Percentiles rank a stretch among this genome's conserved stretches.
Evolutionary conservation across 1,284 basidiomycete species (phyloP).

Genomic region (Prillingera fragicola): DNA sequence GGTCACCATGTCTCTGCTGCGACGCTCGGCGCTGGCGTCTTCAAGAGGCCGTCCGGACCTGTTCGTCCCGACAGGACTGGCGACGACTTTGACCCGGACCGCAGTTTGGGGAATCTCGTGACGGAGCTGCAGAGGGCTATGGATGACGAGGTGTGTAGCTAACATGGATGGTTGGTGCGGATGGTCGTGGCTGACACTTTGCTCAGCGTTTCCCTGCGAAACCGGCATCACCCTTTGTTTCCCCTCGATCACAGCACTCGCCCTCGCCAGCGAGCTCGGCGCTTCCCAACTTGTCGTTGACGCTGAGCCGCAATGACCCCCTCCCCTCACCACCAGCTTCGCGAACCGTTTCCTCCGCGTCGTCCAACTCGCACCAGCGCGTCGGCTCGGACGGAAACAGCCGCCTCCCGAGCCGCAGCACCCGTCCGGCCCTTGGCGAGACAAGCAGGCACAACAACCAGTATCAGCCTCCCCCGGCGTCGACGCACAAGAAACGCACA

Average conservation of each 20-base stretch:
- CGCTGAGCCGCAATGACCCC: constrained; percentile 37
- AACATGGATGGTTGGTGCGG: neutral
- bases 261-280: constrained; percentile 10
- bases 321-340: constrained; percentile 35
- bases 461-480: constrained; percentile 1
- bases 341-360: constrained; percentile 17
- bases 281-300: constrained; percentile 50
- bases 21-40: constrained; percentile 76
- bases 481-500: neutral
- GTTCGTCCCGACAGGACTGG: constrained; percentile 54
- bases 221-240: constrained; percentile 10
- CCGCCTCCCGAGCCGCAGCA: constrained; percentile 6
- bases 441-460: constrained; percentile 26
- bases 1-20: constrained; percentile 80
- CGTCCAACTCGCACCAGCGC: constrained; percentile 1
- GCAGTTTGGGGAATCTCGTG: constrained; percentile 60
- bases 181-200: neutral
- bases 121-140: constrained; percentile 42
- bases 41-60: constrained; percentile 49
- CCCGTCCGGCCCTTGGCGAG: constrained; percentile 27
- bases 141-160: constrained; percentile 29
- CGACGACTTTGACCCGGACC: constrained; percentile 79
- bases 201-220: constrained; percentile 12
- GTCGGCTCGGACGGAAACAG: constrained; percentile 2
- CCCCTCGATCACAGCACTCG: constrained; percentile 10